Base-by-base conservation (phyloP, 2,329 filamentous ascomycete species). In the Xylariaceae sp. region DNA sequence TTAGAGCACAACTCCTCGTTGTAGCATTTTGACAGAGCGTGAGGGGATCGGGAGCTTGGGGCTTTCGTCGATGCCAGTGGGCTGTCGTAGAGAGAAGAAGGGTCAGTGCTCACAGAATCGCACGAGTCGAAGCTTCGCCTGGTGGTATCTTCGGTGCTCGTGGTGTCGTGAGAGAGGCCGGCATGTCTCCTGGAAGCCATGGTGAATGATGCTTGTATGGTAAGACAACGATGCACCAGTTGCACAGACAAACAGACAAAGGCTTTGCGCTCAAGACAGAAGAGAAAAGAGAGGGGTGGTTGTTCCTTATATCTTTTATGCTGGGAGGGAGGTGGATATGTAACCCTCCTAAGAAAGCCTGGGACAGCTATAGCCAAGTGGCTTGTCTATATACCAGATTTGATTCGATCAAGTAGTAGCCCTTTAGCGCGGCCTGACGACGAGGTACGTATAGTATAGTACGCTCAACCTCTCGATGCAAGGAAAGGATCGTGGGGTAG, bases 101-200 rank as follows among this genome's bases (percentile, higher is more conserved):
- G 73, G 9, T 75, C 72, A 30, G 77, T 79, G 61, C 75, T 78
- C 50, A 70, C 69, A 7, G 76, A 78, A 48, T 71, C 70, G 57
- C 74, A 74, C 19, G 75, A 76, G 43, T 76, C 74, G 56, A 72
- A 69, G 63, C 76, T 78, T 56, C 68, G 69, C 50, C 68, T 69
- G 11, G 73, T 76, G 55, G 73, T 76, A 56, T 69, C 69, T 47
- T 68, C 68, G 56, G 72, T 73, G 53, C 69, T 72, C 55, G 72
- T 68, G 50, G 68, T 69, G 61, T 70, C 68, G 55, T 66, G 70
- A 40, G 71, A 73, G 55, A 49, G 49, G 50, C 54, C 59, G 55
- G 62, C 66, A 55, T 67, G 64, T 57, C 71, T 64, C 62, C 70
- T 70, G 63, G 63, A 66, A 57, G 68, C 58, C 67, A 72, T 70